Evolutionary conservation across 2,329 filamentous ascomycete species (phyloP).

Genomic region (Lasiodiplodia gonubiensis): DNA sequence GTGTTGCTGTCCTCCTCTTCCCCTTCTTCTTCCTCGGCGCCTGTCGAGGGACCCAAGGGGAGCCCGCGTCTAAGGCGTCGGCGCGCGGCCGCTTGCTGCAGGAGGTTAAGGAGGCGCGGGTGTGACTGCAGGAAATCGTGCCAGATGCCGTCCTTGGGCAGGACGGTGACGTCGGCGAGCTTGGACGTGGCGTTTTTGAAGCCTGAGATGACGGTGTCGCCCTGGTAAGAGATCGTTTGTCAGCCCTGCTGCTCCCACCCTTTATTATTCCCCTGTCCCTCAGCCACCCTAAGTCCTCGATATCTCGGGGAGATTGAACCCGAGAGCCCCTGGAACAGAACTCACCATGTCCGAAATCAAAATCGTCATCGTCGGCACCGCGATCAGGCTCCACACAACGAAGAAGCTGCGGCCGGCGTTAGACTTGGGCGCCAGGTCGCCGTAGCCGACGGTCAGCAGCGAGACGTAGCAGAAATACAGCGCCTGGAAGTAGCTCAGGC

Average conservation of each 20-base stretch:
- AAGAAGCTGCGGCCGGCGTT: slow-evolving; percentile 85
- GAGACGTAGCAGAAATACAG: slow-evolving; percentile 88
- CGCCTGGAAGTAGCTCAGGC: slow-evolving; percentile 75
- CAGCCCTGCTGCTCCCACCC: neutral
- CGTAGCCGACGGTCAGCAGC: slow-evolving; percentile 86
- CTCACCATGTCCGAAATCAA: slow-evolving; percentile 51
- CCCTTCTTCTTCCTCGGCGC: neutral
- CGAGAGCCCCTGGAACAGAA: neutral
- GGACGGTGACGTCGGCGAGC: slow-evolving; percentile 68
- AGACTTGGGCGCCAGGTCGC: slow-evolving; percentile 76
- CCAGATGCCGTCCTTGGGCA: slow-evolving; percentile 67
- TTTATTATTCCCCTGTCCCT: too few species aligned
- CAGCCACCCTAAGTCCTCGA: too few species aligned
- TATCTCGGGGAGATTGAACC: too few species aligned
- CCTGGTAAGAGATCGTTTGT: slow-evolving; percentile 51
- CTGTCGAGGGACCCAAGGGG: slow-evolving; percentile 29
- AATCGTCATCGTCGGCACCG: slow-evolving; percentile 86
- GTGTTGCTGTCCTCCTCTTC: slow-evolving; percentile 23
- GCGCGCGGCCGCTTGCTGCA: slow-evolving; percentile 46
- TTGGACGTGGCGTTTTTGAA: slow-evolving; percentile 68
- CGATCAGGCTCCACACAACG: slow-evolving; percentile 88
- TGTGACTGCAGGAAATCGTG: slow-evolving; percentile 56
- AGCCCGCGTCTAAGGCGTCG: slow-evolving; percentile 44
- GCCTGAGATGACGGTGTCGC: slow-evolving; percentile 75
- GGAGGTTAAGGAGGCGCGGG: slow-evolving; percentile 49